phyloP scores from a whole-genome alignment of 371 early-diverging fungal species.

The Gilbertella persicaria region DNA sequence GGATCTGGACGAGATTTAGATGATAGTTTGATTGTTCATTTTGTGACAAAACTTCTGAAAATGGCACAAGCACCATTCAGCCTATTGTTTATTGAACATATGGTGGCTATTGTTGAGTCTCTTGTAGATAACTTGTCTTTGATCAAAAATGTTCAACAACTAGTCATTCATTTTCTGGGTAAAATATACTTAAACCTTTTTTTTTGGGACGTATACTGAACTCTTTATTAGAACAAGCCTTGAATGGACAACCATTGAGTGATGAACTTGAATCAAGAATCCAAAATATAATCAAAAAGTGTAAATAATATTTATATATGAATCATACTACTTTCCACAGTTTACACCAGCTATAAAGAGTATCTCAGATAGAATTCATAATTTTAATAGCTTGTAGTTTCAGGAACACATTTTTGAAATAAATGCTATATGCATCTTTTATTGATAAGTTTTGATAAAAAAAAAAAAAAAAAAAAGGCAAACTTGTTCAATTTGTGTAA shows the following conservation, averaged over 20 bases:
- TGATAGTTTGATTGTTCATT: constrained; percentile 60
- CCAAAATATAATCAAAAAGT: not conserved
- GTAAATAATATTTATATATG: constrained; percentile 1
- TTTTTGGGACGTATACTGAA: no score
- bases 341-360: no score
- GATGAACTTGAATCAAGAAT: not conserved
- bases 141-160: constrained; percentile 37
- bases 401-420: no score
- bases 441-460: no score
- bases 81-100: constrained; percentile 43
- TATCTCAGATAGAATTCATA: no score
- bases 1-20: constrained; percentile 51
- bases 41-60: constrained; percentile 52
- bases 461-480: no score
- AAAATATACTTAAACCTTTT: constrained; percentile 3
- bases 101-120: constrained; percentile 50
- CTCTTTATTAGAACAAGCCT: not conserved
- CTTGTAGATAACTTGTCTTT: constrained; percentile 40
- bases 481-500: no score
- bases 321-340: no score
- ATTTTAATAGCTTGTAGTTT: no score
- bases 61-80: constrained; percentile 54
- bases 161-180: constrained; percentile 46
- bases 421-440: no score
- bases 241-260: not conserved